Base-by-base conservation (phyloP, 306 rosid species). In the Cucumis cinereus region DNA sequence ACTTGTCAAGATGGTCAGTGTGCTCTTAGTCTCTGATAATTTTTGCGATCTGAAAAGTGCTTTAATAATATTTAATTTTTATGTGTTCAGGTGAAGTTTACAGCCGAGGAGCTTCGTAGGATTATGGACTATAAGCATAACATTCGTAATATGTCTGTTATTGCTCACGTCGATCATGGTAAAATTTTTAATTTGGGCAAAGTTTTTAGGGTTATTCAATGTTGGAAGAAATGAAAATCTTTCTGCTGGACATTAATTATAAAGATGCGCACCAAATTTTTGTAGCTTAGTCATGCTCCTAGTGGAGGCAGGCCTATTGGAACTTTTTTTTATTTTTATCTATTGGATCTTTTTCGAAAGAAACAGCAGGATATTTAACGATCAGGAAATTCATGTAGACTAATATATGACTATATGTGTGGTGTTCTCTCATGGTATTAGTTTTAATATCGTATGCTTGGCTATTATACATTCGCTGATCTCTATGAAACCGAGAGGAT, bases 111-210 rank as follows among this genome's bases (percentile, higher is more conserved):
- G 90, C 87, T 91, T 10, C 91, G 91, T 11, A 84, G 92, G 22
- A 94, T 94, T 76, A 93, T 93, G 97, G 97, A 93, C 88, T 76
- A 4, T 10, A 93, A 93, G 40, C 87, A 93, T 35, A 91, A 93
- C 69, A 93, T 93, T 33, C 92, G 98, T 88, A 93, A 93, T 12
- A 91, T 93, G 97, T 91, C 97, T 62, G 96, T 93, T 52, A 93
- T 91, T 86, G 97, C 97, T 0, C 96, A 93, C 78, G 98, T 90
- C 0, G 96, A 93, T 70, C 97, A 93, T 2, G 97, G 97, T 93
- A 85, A 54, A 5, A 54, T 61, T 10, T 15, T 2, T 36, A n/a
- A 23, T 0, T 10, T 57, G 62, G 33, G 12, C 35, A 23, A 4
- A 10, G 4, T 24, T 57, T 58, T 4, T 4, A 24, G 8, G 33